Evolutionary conservation across 306 rosid species (phyloP).

Genomic region (Vicia villosa): DNA sequence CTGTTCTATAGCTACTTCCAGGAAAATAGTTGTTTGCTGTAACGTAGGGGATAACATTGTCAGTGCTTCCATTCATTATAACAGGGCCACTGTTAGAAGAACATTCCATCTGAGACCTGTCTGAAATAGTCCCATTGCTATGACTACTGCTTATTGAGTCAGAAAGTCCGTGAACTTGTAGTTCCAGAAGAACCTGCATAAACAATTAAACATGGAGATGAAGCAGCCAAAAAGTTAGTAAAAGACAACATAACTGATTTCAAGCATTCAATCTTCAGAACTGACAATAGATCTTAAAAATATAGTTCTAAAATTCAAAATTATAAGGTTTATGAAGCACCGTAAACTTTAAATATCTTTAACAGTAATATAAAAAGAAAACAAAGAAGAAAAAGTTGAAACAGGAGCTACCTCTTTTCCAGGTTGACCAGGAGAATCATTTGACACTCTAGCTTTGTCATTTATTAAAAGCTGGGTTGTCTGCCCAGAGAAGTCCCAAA

Average conservation of each 20-base stretch:
- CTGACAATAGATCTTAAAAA: constrained; percentile 30
- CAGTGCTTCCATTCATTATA: constrained; percentile 59
- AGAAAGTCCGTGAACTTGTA: constrained; percentile 72
- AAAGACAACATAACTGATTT: constrained; percentile 18
- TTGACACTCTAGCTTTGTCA: constrained; percentile 44
- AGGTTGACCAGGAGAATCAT: constrained; percentile 50
- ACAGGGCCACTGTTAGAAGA: constrained; percentile 37
- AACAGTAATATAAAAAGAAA: constrained; percentile 8
- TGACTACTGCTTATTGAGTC: constrained; percentile 44
- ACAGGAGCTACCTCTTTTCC: constrained; percentile 62
- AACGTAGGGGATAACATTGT: constrained; percentile 40
- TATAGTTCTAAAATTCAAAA: constrained; percentile 21
- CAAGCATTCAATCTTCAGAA: neutral
- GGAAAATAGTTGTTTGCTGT: constrained; percentile 38
- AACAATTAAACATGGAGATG: constrained; percentile 33
- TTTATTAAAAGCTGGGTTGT: constrained; percentile 64
- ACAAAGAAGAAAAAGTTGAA: neutral
- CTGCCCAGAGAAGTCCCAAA: constrained; percentile 96
- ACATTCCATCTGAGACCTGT: constrained; percentile 46
- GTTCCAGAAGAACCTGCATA: constrained; percentile 71
- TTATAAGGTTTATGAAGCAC: constrained; percentile 26
- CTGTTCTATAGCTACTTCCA: constrained; percentile 52
- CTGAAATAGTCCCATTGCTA: constrained; percentile 48
- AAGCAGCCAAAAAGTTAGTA: constrained; percentile 27
- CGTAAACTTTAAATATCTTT: constrained; percentile 14